A percentile compares a stretch with the other conserved stretches of the same genome.
These are phyloP conservation scores for Salvia hispanica DNA, from an alignment of 257 asterid species.

Conservation along the genomic window DNA sequence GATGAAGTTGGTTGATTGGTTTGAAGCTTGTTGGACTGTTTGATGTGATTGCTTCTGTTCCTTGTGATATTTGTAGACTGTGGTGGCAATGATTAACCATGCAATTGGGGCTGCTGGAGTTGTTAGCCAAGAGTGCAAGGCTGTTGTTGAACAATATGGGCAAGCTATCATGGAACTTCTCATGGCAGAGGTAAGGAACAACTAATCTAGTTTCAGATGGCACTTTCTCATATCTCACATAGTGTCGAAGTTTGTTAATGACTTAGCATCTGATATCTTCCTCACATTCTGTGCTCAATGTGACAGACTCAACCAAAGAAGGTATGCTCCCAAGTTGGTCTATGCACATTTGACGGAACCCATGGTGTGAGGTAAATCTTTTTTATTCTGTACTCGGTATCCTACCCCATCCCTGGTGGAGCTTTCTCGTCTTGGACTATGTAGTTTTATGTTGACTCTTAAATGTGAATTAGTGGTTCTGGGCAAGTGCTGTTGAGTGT, in stretches of 20 bases:
- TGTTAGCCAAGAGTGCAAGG: constrained; percentile 94
- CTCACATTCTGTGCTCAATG: not conserved
- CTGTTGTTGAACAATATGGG: constrained; percentile 91
- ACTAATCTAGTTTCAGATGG: not conserved
- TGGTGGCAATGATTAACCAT: constrained; percentile 92
- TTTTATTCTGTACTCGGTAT: not conserved
- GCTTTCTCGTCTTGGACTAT: not conserved
- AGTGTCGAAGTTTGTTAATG: not conserved
- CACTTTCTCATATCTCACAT: not conserved
- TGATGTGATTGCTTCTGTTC: constrained; percentile 4
- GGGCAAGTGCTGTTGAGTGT: not conserved
- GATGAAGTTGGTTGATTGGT: not conserved
- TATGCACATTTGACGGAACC: constrained; percentile 91
- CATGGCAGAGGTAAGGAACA: constrained; percentile 55
- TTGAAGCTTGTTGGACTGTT: not conserved
- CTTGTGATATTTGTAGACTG: constrained; percentile 48
- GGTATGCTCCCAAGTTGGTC: constrained; percentile 80
- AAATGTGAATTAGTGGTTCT: not conserved
- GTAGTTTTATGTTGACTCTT: not conserved
- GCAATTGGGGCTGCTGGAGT: constrained; percentile 97
- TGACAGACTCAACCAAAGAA: constrained; percentile 74
- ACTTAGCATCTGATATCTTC: not conserved
- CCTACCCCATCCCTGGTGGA: not conserved
- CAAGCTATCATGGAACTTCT: constrained; percentile 76
- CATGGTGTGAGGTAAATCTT: constrained; percentile 71